Evolutionary conservation across 1,284 basidiomycete genomes (phyloP), one percentile per base, ranked within the genome.

Genomic region (Irpex sp.): DNA sequence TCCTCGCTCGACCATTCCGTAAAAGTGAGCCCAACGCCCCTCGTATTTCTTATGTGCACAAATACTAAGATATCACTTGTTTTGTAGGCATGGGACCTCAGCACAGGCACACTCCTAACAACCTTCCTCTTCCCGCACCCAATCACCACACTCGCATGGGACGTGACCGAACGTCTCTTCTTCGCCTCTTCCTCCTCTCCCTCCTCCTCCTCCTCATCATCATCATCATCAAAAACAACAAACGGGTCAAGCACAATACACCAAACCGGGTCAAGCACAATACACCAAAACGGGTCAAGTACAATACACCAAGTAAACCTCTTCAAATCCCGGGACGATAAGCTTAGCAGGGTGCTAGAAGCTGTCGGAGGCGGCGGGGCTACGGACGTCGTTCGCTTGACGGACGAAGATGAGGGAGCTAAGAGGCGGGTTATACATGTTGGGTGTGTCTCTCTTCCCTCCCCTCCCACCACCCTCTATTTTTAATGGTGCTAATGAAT

Each of bases 1-100:
- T 86, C 91, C 5, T 93, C 94, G 0, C 75, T 92, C 48, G 97
- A 98, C 74, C 91, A 94, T 65, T 93, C 92, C n/a, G 92, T 95
- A 72, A 98, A 98, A 81, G 93, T 94, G 64, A 63, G 76, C 63
- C 57, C 47, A n/a, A 57, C 57, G 52, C 58, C 57, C 58, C 58
- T 67, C 17, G 66, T 62, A 65, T 57, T 36, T 64, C 59, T 65
- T 40, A 36, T 37, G n/a, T 65, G 3, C 21, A 26, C 21, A 26
- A 1, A 26, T 26, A 3, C 3, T 26, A 26, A 26, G 1, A 26
- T 26, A 26, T 26, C 21, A 3, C 21, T 26, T 26, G 21, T 26
- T 26, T 26, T 26, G 21, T 26, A 26, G 92, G 77, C 95, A 55
- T 96, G 94, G 94, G 92, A 95, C 69, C 77, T 95, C 4, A 81